Evolutionary conservation across 306 rosid species (phyloP).

Genomic region (Arachis hypogaea): DNA sequence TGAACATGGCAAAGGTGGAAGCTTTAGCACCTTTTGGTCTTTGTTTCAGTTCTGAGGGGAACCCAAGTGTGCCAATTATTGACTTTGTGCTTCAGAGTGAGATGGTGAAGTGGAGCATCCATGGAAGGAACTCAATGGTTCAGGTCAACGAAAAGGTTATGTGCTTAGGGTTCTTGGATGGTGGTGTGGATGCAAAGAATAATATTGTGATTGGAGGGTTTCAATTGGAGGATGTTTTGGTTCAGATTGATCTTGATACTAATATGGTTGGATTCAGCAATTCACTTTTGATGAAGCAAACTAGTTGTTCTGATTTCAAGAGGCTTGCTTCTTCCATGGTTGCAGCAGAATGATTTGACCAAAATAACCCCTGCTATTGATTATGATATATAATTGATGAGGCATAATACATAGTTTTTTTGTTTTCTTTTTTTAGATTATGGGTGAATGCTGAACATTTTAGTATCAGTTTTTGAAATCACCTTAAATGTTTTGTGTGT

Average conservation of each 20-base stretch:
- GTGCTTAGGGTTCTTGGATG: constrained; percentile 77
- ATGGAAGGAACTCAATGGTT: constrained; percentile 76
- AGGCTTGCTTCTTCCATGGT: constrained; percentile 17
- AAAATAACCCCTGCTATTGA: too few species aligned
- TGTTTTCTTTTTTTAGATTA: constrained; percentile 13
- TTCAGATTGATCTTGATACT: constrained; percentile 67
- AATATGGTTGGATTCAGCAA: constrained; percentile 74
- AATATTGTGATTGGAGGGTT: constrained; percentile 69
- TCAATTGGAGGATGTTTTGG: constrained; percentile 67
- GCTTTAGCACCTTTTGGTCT: constrained; percentile 61
- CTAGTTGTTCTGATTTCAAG: constrained; percentile 53
- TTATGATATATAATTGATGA: background rate
- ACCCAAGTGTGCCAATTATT: constrained; percentile 53
- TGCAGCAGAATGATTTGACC: constrained; percentile 23
- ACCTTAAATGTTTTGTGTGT: constrained; percentile 10
- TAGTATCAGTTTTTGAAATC: constrained; percentile 36
- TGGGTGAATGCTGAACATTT: constrained; percentile 32
- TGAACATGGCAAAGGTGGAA: constrained; percentile 54
- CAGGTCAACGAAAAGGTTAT: constrained; percentile 47
- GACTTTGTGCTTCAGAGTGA: constrained; percentile 78
- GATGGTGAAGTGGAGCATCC: constrained; percentile 73
- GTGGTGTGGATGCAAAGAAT: constrained; percentile 54
- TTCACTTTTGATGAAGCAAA: constrained; percentile 45
- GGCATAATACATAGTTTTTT: constrained; percentile 10
- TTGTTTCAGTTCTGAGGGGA: constrained; percentile 51